Percentiles rank a stretch among this genome's conserved stretches.
These are phyloP conservation scores for Fusarium sp. DNA, from an alignment of 2,329 filamentous ascomycete genomes.

Conservation along the genomic window DNA sequence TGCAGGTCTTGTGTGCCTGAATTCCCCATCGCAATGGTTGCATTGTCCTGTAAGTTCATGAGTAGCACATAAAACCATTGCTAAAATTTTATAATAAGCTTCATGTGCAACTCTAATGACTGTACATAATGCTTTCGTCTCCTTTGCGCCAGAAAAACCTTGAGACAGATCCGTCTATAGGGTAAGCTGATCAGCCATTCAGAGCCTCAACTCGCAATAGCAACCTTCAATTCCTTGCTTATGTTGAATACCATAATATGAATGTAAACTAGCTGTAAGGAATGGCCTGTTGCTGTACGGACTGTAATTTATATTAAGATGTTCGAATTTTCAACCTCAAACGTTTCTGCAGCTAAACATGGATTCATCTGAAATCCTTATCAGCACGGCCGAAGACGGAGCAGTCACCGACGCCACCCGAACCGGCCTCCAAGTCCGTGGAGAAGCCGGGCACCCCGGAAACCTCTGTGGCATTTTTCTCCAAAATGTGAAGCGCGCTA, in stretches of 20 bases:
- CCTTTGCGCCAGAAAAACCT: not conserved
- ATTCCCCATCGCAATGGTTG: too few relatives aligned
- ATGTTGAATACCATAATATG: not conserved
- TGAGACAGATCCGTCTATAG: not conserved
- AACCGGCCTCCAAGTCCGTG: slow-evolving; percentile 12
- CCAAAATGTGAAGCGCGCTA: slow-evolving; percentile 27
- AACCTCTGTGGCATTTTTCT: slow-evolving; percentile 13
- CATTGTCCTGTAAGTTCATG: too few relatives aligned
- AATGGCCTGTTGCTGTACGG: too few relatives aligned
- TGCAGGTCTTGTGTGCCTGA: too few relatives aligned
- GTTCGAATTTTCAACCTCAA: not conserved
- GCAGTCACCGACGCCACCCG: slow-evolving; percentile 12
- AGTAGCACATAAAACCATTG: too few relatives aligned
- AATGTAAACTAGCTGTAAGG: not conserved
- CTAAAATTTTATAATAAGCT: too few relatives aligned
- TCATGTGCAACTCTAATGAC: too few relatives aligned
- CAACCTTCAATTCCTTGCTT: not conserved
- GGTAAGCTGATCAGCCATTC: slow-evolving; percentile 7
- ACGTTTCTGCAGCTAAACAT: not conserved
- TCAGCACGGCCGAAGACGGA: slow-evolving; percentile 39
- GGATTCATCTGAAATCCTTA: not conserved
- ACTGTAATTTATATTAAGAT: not conserved
- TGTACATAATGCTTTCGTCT: too few relatives aligned
- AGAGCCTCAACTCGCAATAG: slow-evolving; percentile 6
- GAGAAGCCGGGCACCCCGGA: slow-evolving; percentile 22